Evolutionary conservation across 2,329 filamentous ascomycete species (phyloP).

Genomic region (Bipolaris oryzae): DNA sequence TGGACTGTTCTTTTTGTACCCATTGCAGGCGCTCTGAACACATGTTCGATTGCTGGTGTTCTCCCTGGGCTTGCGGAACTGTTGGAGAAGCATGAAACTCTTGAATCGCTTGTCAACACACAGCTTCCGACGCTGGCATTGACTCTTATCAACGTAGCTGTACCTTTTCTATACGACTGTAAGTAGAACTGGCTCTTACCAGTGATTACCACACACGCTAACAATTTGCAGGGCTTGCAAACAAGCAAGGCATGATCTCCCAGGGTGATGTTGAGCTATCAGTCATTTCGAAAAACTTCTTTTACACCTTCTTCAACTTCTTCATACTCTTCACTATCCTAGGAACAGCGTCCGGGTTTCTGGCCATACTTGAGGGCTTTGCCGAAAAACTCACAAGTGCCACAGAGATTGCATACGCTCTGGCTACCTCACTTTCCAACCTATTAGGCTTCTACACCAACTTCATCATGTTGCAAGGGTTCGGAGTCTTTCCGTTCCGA

Average conservation of each 20-base stretch:
- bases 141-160: constrained; percentile 84
- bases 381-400: constrained; percentile 79
- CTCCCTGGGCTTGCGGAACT: constrained; percentile 72
- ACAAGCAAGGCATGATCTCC: constrained; percentile 92
- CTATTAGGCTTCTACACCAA: constrained; percentile 89
- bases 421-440: constrained; percentile 76
- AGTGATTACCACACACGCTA: constrained; percentile 4
- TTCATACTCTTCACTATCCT: constrained; percentile 94
- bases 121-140: constrained; percentile 84
- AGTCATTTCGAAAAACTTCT: constrained; percentile 97
- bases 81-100: constrained; percentile 70
- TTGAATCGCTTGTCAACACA: constrained; percentile 80
- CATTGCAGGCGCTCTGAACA: constrained; percentile 78
- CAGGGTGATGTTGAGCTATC: constrained; percentile 94
- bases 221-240: constrained; percentile 67
- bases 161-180: constrained; percentile 95
- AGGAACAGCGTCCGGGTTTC: constrained; percentile 77
- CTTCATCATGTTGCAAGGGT: constrained; percentile 88
- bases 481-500: constrained; percentile 93
- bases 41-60: constrained; percentile 77
- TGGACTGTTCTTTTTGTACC: constrained; percentile 85
- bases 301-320: constrained; percentile 99
- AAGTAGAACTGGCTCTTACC: constrained; percentile 36
- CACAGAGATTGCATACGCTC: constrained; percentile 72
- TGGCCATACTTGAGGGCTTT: constrained; percentile 66